phyloP scores from a whole-genome alignment of 495 filamentous ascomycete species.

The Podospora anserina region DNA sequence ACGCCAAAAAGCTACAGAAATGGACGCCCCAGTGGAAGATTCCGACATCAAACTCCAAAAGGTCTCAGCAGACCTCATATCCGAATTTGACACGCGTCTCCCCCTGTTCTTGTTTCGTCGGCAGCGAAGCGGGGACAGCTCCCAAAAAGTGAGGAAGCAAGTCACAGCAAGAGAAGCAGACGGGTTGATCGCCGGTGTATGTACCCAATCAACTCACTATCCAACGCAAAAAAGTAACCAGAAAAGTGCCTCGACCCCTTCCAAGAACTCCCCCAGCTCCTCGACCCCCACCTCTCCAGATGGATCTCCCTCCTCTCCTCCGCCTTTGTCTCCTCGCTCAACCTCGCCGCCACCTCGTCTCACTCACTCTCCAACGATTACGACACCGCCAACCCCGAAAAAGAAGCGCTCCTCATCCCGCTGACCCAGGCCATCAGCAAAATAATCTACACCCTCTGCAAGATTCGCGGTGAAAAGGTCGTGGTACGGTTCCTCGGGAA shows the following conservation, averaged over 20 bases:
- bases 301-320: constrained; percentile 70
- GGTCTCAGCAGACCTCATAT: constrained; percentile 62
- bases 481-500: constrained; percentile 85
- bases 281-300: constrained; percentile 79
- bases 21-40: constrained; percentile 55
- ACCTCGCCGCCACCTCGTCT: background rate
- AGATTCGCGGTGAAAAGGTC: constrained; percentile 89
- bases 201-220: background rate
- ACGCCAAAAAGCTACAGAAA: constrained; percentile 21
- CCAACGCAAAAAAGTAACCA: no score
- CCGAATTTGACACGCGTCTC: constrained; percentile 59
- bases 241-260: constrained; percentile 75
- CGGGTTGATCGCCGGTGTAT: background rate
- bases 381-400: background rate
- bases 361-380: background rate
- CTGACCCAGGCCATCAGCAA: constrained; percentile 68
- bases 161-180: background rate
- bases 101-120: constrained; percentile 44
- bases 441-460: constrained; percentile 87
- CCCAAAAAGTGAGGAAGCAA: background rate
- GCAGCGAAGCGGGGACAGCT: constrained; percentile 13
- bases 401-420: constrained; percentile 45
- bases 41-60: constrained; percentile 71
- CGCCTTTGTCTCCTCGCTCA: constrained; percentile 64
- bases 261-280: constrained; percentile 91